Evolutionary conservation across 177 flowering plant species (phyloP).

Genomic region (Vitis hybrid): DNA sequence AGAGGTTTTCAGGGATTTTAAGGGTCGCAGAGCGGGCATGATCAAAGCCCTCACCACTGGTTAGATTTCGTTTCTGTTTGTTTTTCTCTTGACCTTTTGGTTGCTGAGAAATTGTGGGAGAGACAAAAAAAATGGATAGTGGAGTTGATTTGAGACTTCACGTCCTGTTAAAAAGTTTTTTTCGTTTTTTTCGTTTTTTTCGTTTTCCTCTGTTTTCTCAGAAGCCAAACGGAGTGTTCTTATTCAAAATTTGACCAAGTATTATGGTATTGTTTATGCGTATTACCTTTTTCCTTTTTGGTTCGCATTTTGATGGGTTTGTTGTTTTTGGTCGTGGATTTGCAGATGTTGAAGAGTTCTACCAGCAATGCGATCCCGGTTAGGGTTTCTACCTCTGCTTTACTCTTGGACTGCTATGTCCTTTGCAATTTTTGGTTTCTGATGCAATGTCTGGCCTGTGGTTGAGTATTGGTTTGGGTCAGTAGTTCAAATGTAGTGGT

Average conservation of each 20-base stretch:
- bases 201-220: neutral
- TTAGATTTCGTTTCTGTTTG: slow-evolving; percentile 9
- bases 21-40: slow-evolving; percentile 67
- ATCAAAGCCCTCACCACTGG: slow-evolving; percentile 78
- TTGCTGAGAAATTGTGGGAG: no score
- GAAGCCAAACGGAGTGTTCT: neutral
- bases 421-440: neutral
- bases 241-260: neutral
- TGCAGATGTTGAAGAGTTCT: slow-evolving; percentile 77
- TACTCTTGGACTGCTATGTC: neutral
- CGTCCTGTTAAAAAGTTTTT: neutral
- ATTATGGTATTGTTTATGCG: slow-evolving; percentile 10
- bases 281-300: slow-evolving; percentile 5
- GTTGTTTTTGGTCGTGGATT: neutral
- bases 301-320: slow-evolving; percentile 3
- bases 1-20: slow-evolving; percentile 72
- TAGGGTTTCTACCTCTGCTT: slow-evolving; percentile 35
- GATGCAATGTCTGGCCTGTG: neutral
- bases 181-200: neutral
- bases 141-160: no score
- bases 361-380: slow-evolving; percentile 87
- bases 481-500: neutral
- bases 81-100: neutral
- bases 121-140: no score
- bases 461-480: neutral